Base-by-base conservation (phyloP, 208 protist species). In the Crithidia brevicula region DNA sequence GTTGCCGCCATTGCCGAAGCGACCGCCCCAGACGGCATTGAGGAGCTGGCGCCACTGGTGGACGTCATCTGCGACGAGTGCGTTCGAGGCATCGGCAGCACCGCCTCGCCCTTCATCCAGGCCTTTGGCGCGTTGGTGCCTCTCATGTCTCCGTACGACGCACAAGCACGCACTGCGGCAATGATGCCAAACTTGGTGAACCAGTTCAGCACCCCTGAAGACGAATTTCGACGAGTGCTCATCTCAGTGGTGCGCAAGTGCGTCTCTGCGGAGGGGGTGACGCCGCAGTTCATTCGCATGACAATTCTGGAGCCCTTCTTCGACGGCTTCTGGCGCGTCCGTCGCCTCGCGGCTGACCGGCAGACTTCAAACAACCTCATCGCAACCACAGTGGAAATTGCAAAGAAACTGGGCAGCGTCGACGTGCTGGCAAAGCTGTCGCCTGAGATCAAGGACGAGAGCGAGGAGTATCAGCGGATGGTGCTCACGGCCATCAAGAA, bases 181-280 rank as follows among this genome's bases (percentile, higher is more conserved):
- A 97, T 99, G 72, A 98, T 99, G 89, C 70, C 83, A 7, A 96
- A 92, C 46, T 81, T 99, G 4, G 93, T 99, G 45, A 92, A 88
- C 51, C 86, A 97, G 64, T 97, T 98, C 76, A 88, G 80, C 59
- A 94, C 85, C 13, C 97, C 97, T 13, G 98, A 99, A 73, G 97
- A 99, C 58, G 98, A 99, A 80, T 99, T 99, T 91, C 99, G 99
- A 64, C 98, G 98, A 77, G 99, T 99, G 67, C 90, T 99, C 46
- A 86, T 99, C 22, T 98, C 98, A 59, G 98, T 99, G 0, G 95
- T 99, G 22, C 97, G 99, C 52, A 97, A 99, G 79, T 99, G 98
- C 83, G 96, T 99, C 8, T 70, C 74, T 5, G 99, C 98, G 0
- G 98, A 99, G 7, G 99, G 98, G 58, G 98, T 99, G 8, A 90